phyloP scores from a whole-genome alignment of 2,329 filamentous ascomycete genomes.

The Clarireedia hainanense region DNA sequence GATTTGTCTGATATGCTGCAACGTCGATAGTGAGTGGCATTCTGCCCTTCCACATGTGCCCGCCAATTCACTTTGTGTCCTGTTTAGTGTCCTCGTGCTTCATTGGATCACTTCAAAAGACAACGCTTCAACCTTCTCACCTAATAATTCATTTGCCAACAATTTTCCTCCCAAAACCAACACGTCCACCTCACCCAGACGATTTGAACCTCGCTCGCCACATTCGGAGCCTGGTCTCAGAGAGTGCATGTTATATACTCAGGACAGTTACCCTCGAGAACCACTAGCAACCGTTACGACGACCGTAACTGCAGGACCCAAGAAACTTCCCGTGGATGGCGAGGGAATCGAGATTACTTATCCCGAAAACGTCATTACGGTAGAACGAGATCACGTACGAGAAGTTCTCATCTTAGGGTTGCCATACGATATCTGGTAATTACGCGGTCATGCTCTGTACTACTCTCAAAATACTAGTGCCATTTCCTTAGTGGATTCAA shows the following conservation, averaged over 20 bases:
- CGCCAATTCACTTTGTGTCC: constrained; percentile 30
- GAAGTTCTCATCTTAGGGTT: neutral
- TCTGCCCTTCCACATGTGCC: neutral
- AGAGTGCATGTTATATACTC: neutral
- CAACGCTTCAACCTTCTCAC: constrained; percentile 21
- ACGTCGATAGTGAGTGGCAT: constrained; percentile 46
- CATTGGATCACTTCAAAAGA: constrained; percentile 48
- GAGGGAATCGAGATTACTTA: neutral
- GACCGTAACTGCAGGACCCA: neutral
- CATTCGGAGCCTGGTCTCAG: neutral
- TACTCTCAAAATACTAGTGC: too few species aligned
- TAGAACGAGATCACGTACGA: neutral
- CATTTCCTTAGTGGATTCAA: too few species aligned
- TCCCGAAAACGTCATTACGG: neutral
- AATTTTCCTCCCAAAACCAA: neutral
- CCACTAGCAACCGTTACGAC: neutral
- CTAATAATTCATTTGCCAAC: neutral
- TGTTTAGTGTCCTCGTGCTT: constrained; percentile 53
- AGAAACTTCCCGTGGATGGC: neutral
- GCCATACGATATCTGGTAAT: too few species aligned
- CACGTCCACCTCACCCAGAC: neutral
- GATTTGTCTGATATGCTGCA: constrained; percentile 60
- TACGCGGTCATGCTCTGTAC: too few species aligned
- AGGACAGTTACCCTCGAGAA: neutral
- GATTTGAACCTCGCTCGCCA: neutral